These are phyloP conservation scores for Hortiboletus flavorubellus DNA, from an alignment of 768 basidiomycete species.

Conservation along the genomic window DNA sequence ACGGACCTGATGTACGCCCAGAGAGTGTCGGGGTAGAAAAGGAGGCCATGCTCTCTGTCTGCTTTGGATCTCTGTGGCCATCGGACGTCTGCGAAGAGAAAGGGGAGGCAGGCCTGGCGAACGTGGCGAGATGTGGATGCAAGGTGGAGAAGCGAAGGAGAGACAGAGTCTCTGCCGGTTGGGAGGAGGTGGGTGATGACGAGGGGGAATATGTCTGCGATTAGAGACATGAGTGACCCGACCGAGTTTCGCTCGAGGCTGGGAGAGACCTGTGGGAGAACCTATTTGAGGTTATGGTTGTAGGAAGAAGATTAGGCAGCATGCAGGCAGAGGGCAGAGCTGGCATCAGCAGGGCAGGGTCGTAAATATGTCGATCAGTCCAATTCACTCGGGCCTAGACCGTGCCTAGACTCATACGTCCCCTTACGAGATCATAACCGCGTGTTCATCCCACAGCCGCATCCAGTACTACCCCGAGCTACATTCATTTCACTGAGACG, in stretches of 20 bases:
- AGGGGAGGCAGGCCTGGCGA: constrained; percentile 30
- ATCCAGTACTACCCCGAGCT: not conserved
- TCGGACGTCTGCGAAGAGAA: constrained; percentile 31
- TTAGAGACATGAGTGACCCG: constrained; percentile 25
- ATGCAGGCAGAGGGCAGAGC: constrained; percentile 12
- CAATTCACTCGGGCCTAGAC: constrained; percentile 25
- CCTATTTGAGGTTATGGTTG: not conserved
- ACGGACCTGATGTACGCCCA: constrained; percentile 32
- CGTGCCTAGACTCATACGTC: constrained; percentile 11
- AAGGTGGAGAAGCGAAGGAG: constrained; percentile 21
- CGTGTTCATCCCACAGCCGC: not conserved
- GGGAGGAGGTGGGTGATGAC: constrained; percentile 27
- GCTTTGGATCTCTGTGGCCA: constrained; percentile 32
- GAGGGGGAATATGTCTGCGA: constrained; percentile 35
- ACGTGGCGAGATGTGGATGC: constrained; percentile 24
- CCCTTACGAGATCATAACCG: constrained; percentile 10
- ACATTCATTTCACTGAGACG: constrained; percentile 34
- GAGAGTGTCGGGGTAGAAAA: constrained; percentile 28
- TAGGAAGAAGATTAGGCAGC: not conserved
- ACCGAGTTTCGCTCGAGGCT: not conserved
- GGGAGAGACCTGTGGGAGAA: not conserved
- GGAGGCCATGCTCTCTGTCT: constrained; percentile 22
- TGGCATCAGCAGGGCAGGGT: constrained; percentile 7
- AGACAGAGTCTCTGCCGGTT: not conserved
- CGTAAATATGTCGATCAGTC: constrained; percentile 19